Evolutionary conservation across 2,329 filamentous ascomycete genomes (phyloP), one percentile per base, ranked within the genome.

Genomic region (Colletotrichum abscissum): DNA sequence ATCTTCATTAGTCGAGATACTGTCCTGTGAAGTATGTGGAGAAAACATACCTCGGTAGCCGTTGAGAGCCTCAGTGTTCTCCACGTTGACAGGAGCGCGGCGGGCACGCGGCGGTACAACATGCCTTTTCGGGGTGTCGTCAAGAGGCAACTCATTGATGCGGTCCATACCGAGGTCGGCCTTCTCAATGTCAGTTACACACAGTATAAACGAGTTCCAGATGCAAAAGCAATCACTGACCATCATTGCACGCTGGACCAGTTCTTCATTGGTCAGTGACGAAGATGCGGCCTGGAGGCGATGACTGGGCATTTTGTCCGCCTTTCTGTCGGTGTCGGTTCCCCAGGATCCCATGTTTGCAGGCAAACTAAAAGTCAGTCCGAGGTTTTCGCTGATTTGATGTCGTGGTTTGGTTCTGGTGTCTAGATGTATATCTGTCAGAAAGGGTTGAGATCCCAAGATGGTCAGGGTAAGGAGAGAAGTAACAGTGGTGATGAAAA

Each of bases 101-200:
- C 73, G 67, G 56, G 46, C 46, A 38, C 63, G 74, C 14, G 6
- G 57, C 0, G 55, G 67, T 24, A 35, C 7, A 24, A 19, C 12
- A 42, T 26, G 56, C 11, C 24, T 42, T 16, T 49, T 28, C 9
- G 55, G 69, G n/a, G 68, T 67, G 38, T 79, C 70, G n/a, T 78
- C 75, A 54, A 79, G 65, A 5, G 77, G 78, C 3, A 79, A 72
- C 6, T 73, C 67, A 2, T 79, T 76, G 8, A 80, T 26, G 5
- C 80, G 79, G 8, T 26, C n/a, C 4, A 69, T 72, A 12, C 81
- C 80, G 2, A 82, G 75, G 52, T 82, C 81, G 28, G 76, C 76
- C 80, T 81, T 12, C n/a, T 56, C 8, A 3, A 16, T 30, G 60
- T 73, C 16, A 71, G 67, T 19, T 14, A 49, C n/a, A 1, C 8